phyloP scores from a whole-genome alignment of 441 rosid genomes.

The Gossypium gossypioides region DNA sequence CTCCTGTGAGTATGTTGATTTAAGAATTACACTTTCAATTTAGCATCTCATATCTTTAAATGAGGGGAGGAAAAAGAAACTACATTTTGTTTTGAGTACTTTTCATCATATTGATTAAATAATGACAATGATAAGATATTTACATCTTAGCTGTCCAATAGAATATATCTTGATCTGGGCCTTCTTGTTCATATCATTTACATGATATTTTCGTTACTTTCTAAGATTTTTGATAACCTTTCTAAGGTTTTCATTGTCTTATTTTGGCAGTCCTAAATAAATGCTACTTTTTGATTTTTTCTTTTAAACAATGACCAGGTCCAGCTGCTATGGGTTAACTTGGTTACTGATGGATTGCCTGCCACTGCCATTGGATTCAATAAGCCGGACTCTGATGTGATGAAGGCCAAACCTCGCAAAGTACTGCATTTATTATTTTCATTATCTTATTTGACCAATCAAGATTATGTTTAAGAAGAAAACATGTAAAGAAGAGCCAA shows the following conservation, averaged over 20 bases:
- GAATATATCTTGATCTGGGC: not conserved
- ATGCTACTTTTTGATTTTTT: constrained; percentile 4
- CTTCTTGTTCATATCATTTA: not conserved
- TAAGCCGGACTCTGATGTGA: constrained; percentile 93
- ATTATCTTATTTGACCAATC: not conserved
- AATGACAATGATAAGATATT: not conserved
- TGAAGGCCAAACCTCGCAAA: constrained; percentile 97
- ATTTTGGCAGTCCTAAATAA: not conserved
- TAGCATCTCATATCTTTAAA: not conserved
- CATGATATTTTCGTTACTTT: not conserved
- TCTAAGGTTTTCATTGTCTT: not conserved
- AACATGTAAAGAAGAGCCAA: not conserved
- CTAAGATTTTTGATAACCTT: not conserved
- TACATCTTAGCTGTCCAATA: not conserved
- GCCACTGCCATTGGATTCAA: constrained; percentile 99
- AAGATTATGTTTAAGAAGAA: not conserved
- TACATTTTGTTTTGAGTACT: not conserved
- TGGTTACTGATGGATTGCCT: constrained; percentile 98
- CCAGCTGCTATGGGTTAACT: constrained; percentile 96
- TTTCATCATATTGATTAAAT: constrained; percentile 10
- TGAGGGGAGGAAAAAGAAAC: not conserved
- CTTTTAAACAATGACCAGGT: constrained; percentile 41
- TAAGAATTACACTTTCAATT: constrained; percentile 4
- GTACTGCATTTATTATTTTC: constrained; percentile 29
- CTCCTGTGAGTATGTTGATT: constrained; percentile 69